phyloP scores from a whole-genome alignment of 306 rosid genomes.

The Astragalus membranaceus region DNA sequence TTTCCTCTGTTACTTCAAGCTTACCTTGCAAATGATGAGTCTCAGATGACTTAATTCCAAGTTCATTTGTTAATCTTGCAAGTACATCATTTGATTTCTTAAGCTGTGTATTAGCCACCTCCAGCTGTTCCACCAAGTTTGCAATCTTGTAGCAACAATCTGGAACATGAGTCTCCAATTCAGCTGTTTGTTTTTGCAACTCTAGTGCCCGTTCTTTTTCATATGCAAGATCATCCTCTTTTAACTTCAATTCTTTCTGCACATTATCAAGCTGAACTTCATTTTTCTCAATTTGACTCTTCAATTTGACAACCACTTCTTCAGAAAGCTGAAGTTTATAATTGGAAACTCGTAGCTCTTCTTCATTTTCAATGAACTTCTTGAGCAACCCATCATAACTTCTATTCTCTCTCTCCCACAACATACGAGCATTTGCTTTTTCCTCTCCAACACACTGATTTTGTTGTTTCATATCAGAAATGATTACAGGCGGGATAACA shows the following conservation, averaged over 20 bases:
- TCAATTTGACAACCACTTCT: slow-evolving; percentile 25
- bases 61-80: slow-evolving; percentile 36
- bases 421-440: slow-evolving; percentile 10
- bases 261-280: slow-evolving; percentile 29
- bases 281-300: slow-evolving; percentile 28
- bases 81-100: slow-evolving; percentile 39
- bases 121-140: slow-evolving; percentile 39
- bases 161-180: slow-evolving; percentile 36
- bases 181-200: slow-evolving; percentile 32
- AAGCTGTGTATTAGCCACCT: slow-evolving; percentile 28
- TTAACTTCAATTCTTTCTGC: slow-evolving; percentile 25
- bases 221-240: slow-evolving; percentile 39
- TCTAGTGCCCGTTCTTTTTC: slow-evolving; percentile 35
- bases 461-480: slow-evolving; percentile 30
- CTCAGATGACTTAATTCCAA: slow-evolving; percentile 10
- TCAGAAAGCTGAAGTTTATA: slow-evolving; percentile 38
- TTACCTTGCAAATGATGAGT: slow-evolving; percentile 32
- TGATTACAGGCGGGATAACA: slow-evolving; percentile 4
- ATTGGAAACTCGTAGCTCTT: slow-evolving; percentile 37
- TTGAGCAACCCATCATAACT: slow-evolving; percentile 35
- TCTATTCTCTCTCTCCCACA: slow-evolving; percentile 9
- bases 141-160: slow-evolving; percentile 33
- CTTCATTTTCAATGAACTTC: slow-evolving; percentile 26
- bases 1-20: slow-evolving; percentile 34
- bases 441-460: slow-evolving; percentile 19